Percentiles rank a stretch among this genome's conserved stretches.
These are phyloP conservation scores for Ramularia endophylla DNA, from an alignment of 2,329 filamentous ascomycete species.

Conservation along the genomic window DNA sequence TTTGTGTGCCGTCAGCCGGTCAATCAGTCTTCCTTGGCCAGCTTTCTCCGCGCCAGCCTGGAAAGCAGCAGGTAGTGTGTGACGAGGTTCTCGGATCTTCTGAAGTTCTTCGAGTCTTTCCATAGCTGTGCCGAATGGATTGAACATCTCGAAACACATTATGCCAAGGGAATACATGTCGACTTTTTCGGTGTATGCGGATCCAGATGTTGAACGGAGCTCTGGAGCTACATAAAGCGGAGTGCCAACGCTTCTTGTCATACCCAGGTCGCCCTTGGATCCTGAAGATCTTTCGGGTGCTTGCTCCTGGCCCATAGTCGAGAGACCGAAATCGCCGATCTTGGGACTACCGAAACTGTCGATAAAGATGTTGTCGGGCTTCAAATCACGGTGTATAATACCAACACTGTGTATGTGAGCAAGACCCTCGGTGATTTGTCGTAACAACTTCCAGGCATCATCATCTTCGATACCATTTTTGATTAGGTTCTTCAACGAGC, in stretches of 20 bases:
- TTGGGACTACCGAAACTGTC: conserved; percentile 85
- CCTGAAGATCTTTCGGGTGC: conserved; percentile 46
- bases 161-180: conserved; percentile 99
- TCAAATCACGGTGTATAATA: conserved; percentile 93
- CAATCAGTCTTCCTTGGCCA: conserved; percentile 69
- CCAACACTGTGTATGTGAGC: conserved; percentile 83
- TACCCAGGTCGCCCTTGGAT: conserved; percentile 42
- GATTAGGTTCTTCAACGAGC: conserved; percentile 85
- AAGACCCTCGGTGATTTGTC: conserved; percentile 84
- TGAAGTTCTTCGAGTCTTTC: conserved; percentile 62
- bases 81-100: conserved; percentile 60
- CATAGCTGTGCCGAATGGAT: conserved; percentile 55
- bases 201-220: conserved; percentile 66
- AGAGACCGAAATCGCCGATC: conserved; percentile 93
- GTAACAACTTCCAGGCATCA: conserved; percentile 83
- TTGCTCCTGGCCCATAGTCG: conserved; percentile 76
- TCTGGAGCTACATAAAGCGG: conserved; percentile 92
- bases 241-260: conserved; percentile 68
- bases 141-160: conserved; percentile 98
- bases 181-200: conserved; percentile 85
- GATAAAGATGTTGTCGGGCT: conserved; percentile 97
- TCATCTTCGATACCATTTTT: conserved; percentile 66
- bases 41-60: conserved; percentile 59
- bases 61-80: conserved; percentile 68
- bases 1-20: conserved; percentile 72